Percentiles rank a stretch among this genome's conserved stretches.
Evolutionary conservation across 2,329 filamentous ascomycete species (phyloP).

Genomic region (Penicillium italicum): DNA sequence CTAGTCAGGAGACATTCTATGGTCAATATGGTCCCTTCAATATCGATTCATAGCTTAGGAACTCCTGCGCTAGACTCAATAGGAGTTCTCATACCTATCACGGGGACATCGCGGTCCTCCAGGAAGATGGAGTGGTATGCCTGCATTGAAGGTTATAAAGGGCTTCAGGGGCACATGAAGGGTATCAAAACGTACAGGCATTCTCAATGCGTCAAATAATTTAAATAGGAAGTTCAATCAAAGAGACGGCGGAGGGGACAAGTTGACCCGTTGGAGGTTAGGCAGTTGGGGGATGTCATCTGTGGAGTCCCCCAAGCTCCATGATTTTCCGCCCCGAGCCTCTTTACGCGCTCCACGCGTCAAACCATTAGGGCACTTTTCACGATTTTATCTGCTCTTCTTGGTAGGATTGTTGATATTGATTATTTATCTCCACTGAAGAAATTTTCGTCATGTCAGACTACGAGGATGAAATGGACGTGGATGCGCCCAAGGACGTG

Average conservation of each 20-base stretch:
- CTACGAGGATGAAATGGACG: constrained; percentile 64
- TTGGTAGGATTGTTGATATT: constrained; percentile 2
- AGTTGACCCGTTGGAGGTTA: constrained; percentile 10
- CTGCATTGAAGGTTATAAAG: constrained; percentile 45
- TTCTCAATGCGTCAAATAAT: constrained; percentile 29
- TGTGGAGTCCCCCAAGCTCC: constrained; percentile 23
- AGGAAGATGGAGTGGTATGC: constrained; percentile 98
- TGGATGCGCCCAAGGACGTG: constrained; percentile 54
- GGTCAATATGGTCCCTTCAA: constrained; percentile 9
- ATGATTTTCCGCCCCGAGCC: constrained; percentile 41
- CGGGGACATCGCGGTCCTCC: constrained; percentile 67
- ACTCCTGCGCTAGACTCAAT: constrained; percentile 4
- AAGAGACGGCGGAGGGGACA: constrained; percentile 1
- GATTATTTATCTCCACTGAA: background rate
- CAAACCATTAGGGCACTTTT: constrained; percentile 8
- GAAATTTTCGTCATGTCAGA: constrained; percentile 47
- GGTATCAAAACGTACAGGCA: constrained; percentile 43
- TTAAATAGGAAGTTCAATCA: constrained; percentile 2
- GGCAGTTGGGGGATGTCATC: constrained; percentile 29
- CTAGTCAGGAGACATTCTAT: constrained; percentile 36
- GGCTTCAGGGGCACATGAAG: background rate
- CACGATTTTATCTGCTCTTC: background rate
- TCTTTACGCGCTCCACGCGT: constrained; percentile 43
- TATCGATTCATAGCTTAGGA: background rate
- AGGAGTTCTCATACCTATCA: constrained; percentile 52